Conservation (phyloP, 495 filamentous ascomycete genomes). For the Filosporella fistucella region DNA sequence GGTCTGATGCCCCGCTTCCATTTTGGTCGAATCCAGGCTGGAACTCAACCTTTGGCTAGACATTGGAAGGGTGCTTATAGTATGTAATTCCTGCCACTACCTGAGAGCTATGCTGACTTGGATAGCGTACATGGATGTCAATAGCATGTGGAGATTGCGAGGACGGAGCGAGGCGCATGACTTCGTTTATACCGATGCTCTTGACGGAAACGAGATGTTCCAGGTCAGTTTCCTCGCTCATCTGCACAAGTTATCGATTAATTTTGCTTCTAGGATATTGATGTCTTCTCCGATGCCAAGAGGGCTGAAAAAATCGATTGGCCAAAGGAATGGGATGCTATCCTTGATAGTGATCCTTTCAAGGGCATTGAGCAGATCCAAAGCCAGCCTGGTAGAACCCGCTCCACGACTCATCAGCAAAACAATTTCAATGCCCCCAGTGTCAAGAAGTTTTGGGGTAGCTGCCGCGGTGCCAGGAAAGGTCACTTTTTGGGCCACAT, state of each 20-base stretch:
- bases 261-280: conserved; percentile 13
- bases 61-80: conserved; percentile 24
- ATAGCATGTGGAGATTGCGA: not conserved
- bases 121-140: not conserved
- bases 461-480: not conserved
- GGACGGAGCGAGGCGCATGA: not conserved
- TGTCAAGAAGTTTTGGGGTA: conserved; percentile 19
- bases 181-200: not conserved
- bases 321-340: conserved; percentile 12
- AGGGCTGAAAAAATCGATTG: conserved; percentile 5
- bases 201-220: conserved; percentile 13
- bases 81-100: conserved; percentile 7
- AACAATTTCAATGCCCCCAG: not conserved
- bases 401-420: too few species aligned
- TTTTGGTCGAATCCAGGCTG: conserved; percentile 14
- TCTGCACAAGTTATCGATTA: too few species aligned
- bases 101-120: conserved; percentile 2
- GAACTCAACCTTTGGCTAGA: conserved; percentile 13
- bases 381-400: not conserved
- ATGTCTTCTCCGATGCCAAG: conserved; percentile 16
- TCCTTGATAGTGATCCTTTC: conserved; percentile 13
- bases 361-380: not conserved
- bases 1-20: conserved; percentile 17
- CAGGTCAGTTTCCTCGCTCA: conserved; percentile 10
- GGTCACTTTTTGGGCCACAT: conserved; percentile 22